Evolutionary conservation across 1,284 basidiomycete species (phyloP).

Genomic region (Irpex sp.): DNA sequence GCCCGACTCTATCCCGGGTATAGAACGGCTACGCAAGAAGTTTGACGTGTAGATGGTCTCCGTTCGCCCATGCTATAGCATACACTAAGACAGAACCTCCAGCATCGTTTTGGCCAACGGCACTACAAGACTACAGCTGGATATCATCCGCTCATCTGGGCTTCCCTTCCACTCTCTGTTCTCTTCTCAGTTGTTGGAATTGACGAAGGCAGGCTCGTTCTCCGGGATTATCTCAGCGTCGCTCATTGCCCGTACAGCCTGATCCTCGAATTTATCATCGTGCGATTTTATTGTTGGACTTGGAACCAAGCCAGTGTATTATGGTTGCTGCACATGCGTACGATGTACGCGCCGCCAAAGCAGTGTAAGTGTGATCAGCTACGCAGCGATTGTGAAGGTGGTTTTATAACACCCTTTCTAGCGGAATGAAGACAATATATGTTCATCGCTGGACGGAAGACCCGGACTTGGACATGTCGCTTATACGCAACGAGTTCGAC

Average conservation of each 20-base stretch:
- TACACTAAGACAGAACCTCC: not conserved
- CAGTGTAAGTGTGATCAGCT: not conserved
- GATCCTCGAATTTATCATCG: not conserved
- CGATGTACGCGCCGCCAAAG: not conserved
- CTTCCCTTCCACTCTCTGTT: not conserved
- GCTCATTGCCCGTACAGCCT: not conserved
- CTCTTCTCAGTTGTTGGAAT: not conserved
- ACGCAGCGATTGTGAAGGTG: too few species aligned
- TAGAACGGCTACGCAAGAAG: not conserved
- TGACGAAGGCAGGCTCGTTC: not conserved
- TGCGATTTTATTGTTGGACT: not conserved
- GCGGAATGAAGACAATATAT: not conserved
- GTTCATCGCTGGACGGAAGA: not conserved
- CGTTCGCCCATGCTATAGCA: not conserved
- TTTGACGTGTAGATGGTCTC: not conserved
- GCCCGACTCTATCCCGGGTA: not conserved
- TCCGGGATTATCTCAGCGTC: not conserved
- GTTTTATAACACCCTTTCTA: not conserved
- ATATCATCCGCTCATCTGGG: not conserved
- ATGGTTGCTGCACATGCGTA: not conserved
- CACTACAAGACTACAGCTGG: not conserved
- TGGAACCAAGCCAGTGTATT: not conserved
- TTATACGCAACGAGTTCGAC: not conserved
- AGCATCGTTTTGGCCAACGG: not conserved
- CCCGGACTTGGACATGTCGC: not conserved